Conservation (phyloP, 2,329 filamentous ascomycete species). For the Ascocoryne sarcoides region DNA sequence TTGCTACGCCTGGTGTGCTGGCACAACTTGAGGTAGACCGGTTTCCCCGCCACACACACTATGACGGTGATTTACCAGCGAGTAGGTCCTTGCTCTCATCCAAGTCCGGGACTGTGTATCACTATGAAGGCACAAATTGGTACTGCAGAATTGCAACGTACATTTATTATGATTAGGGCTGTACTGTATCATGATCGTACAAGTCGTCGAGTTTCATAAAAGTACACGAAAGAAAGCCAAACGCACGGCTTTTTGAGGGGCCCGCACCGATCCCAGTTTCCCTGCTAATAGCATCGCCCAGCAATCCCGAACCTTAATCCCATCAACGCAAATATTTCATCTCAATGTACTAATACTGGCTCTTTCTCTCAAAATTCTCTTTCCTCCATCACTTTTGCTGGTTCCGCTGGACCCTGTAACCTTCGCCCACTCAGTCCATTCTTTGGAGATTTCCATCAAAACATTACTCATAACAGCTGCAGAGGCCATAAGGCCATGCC, state of each 20-base stretch:
- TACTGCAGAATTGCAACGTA: too few species aligned
- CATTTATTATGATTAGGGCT: too few species aligned
- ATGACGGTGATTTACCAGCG: too few species aligned
- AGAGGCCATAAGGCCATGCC: conserved; percentile 92
- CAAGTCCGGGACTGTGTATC: too few species aligned
- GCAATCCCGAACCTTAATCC: background rate
- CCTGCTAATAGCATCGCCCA: conserved; percentile 1
- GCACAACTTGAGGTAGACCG: too few species aligned
- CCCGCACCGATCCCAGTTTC: background rate
- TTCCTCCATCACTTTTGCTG: conserved; percentile 20
- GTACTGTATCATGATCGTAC: background rate
- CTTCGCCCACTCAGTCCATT: conserved; percentile 84
- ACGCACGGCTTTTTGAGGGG: background rate
- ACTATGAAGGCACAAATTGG: too few species aligned
- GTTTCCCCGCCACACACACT: too few species aligned
- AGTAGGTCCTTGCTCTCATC: too few species aligned
- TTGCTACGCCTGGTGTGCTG: too few species aligned
- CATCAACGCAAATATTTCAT: conserved; percentile 11
- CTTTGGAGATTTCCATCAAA: conserved; percentile 86
- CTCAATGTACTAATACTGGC: conserved; percentile 26
- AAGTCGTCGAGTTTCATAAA: background rate
- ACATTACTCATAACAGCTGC: conserved; percentile 88
- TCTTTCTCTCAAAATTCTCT: conserved; percentile 24
- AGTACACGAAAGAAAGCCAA: background rate
- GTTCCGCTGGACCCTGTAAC: conserved; percentile 37